Evolutionary conservation across 495 filamentous ascomycete genomes (phyloP).

Genomic region (Podospora conica): DNA sequence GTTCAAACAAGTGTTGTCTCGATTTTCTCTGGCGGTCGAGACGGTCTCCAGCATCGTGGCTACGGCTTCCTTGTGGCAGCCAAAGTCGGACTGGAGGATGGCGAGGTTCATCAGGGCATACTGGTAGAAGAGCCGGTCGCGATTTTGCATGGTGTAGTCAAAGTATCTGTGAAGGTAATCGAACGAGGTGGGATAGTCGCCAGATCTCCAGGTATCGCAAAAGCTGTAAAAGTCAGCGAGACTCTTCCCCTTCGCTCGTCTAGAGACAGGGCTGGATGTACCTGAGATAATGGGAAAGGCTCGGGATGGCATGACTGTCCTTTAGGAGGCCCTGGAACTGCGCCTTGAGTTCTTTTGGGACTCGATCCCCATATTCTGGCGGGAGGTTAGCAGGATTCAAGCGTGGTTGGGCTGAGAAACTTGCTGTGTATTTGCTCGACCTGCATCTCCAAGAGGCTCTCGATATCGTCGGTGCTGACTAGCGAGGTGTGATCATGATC

Average conservation of each 20-base stretch:
- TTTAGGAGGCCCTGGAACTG: slow-evolving; percentile 62
- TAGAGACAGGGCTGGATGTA: slow-evolving; percentile 31
- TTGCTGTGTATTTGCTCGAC: slow-evolving; percentile 78
- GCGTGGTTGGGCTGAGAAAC: slow-evolving; percentile 16
- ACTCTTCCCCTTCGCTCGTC: slow-evolving; percentile 9
- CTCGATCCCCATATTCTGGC: slow-evolving; percentile 51
- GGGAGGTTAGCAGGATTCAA: background rate
- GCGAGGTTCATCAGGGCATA: slow-evolving; percentile 93
- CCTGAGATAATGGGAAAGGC: slow-evolving; percentile 70
- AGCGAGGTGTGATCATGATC: slow-evolving; percentile 36
- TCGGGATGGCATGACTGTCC: slow-evolving; percentile 60
- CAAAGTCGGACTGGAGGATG: slow-evolving; percentile 92
- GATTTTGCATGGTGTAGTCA: slow-evolving; percentile 90
- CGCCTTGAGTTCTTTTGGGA: slow-evolving; percentile 59
- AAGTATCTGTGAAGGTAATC: slow-evolving; percentile 93
- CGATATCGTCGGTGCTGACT: slow-evolving; percentile 76
- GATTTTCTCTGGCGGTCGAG: slow-evolving; percentile 82
- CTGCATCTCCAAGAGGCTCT: slow-evolving; percentile 80
- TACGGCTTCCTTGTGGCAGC: slow-evolving; percentile 83
- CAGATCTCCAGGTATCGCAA: slow-evolving; percentile 83
- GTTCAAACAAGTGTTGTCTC: slow-evolving; percentile 87
- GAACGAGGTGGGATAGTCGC: slow-evolving; percentile 84
- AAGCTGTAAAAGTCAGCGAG: slow-evolving; percentile 46
- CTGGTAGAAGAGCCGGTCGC: slow-evolving; percentile 81
- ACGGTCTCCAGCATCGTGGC: slow-evolving; percentile 90